Base-by-base conservation (phyloP, 2,329 filamentous ascomycete species). In the Colletotrichum simmondsii region DNA sequence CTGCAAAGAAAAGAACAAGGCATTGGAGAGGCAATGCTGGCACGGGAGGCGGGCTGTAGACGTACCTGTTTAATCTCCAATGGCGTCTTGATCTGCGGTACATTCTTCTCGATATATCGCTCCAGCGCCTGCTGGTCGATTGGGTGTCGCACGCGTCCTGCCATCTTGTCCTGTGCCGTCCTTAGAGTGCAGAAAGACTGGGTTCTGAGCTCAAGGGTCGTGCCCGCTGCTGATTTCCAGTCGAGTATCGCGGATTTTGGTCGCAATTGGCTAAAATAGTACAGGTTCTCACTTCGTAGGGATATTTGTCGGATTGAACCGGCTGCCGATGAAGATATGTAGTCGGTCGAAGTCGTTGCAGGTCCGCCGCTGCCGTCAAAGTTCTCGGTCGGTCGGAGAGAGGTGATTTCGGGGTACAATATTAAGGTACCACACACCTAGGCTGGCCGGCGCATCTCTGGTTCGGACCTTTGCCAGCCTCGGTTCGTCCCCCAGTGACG, bases 51-150 rank as follows among this genome's bases (percentile, higher is more conserved):
- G 28, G 28, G 26, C 30, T 19, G 42, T 84, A 95, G 37, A 79
- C 83, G 72, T 84, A 95, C 95, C 90, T 98, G 96, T 86, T 98
- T 97, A 76, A 98, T 86, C 58, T 95, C 92, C 76, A 98, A 86
- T 1, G 97, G 97, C 16, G 91, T 89, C 83, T 93, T 90, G 80
- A 99, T 95, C 79, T 92, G 89, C 2, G 95, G 94, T n/a, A 97
- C 94, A 84, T 95, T 89, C 74, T 89, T 83, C 67, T 89, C 85
- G 76, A 99, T 89, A 83, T 95, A 99, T 75, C 87, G 88, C 86
- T 96, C 93, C 68, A 99, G 87, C 19, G 94, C 91, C 79, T 89
- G 85, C 78, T 96, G 85, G 80, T 98, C 94, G 80, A 99, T 97
- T 56, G 94, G 94, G 81, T 99, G 97, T 81, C 97, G 92, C 71